Base-by-base conservation (phyloP, 352 stramenopile genomes). In the Phytophthora megakarya region DNA sequence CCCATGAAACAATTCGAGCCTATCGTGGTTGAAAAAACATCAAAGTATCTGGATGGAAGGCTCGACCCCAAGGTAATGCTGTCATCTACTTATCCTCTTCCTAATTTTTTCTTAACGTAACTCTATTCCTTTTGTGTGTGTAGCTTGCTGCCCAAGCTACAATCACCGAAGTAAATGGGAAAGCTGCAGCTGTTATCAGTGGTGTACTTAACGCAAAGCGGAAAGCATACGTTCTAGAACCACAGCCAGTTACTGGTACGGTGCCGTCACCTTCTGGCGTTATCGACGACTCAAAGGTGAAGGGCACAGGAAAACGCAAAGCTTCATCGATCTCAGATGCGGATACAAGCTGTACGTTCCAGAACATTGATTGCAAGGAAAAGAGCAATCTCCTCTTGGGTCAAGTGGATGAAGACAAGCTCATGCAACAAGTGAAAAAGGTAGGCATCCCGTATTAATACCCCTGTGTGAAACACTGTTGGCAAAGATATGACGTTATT, bases 1-100 rank as follows among this genome's bases (percentile, higher is more conserved):
- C 63, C 81, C 5, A 89, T 95, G 67, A 84, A 85, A 33, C 51
- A 42, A n/a, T 85, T 96, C 11, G 78, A 90, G 26, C 81, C 88
- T 1, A 77, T 93, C 35, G 44, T 82, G 23, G 67, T 96, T 2
- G 82, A 90, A 38, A 90, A 90, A 46, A 49, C 80, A 5, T 79
- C 81, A 8, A 96, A 96, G 50, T 95, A 95, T 67, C 76, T 96
- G n/a, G 85, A 93, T 56, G 88, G 86, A 37, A 78, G 77, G 43
- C 75, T 96, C 7, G 80, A 93, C 43, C 78, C 84, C 1, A 82
- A 79, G 63, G 83, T 92, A 75, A 25, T 42, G 13, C 5, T 16
- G n/a, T n/a, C n/a, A n/a, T n/a, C n/a, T n/a, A n/a, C n/a, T n/a
- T n/a, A n/a, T n/a, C n/a, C n/a, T n/a, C n/a, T n/a, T n/a, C n/a